These are phyloP conservation scores for Anacardium occidentale DNA, from an alignment of 345 rosid species.

Conservation along the genomic window DNA sequence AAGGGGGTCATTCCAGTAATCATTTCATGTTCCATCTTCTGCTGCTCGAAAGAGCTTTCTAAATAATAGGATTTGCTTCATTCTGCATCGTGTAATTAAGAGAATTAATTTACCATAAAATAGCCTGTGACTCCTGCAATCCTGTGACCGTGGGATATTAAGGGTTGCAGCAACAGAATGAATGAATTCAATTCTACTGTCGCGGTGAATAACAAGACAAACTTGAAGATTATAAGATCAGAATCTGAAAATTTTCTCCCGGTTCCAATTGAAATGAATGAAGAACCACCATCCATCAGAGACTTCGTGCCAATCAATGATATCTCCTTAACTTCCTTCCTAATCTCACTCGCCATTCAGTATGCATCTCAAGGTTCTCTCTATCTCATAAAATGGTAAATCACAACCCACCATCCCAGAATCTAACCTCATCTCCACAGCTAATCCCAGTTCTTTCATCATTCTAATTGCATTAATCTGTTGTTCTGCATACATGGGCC, in stretches of 20 bases:
- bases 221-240: neutral
- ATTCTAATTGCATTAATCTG: constrained; percentile 50
- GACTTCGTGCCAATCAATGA: constrained; percentile 8
- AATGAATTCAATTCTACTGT: neutral
- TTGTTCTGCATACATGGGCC: constrained; percentile 54
- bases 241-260: neutral
- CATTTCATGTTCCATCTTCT: neutral
- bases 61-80: neutral
- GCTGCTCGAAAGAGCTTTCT: neutral
- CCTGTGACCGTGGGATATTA: neutral
- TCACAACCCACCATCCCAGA: constrained; percentile 18
- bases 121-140: neutral
- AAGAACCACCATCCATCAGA: constrained; percentile 23
- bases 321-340: neutral
- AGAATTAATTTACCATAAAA: neutral
- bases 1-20: neutral
- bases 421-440: constrained; percentile 39
- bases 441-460: constrained; percentile 44
- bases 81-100: neutral
- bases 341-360: neutral
- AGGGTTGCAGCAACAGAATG: neutral
- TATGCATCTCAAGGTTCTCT: neutral
- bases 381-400: neutral
- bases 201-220: neutral
- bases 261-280: too few species aligned